Evolutionary conservation across 257 asterid genomes (phyloP), one percentile per base, ranked within the genome.

Genomic region (Asclepias syriaca): DNA sequence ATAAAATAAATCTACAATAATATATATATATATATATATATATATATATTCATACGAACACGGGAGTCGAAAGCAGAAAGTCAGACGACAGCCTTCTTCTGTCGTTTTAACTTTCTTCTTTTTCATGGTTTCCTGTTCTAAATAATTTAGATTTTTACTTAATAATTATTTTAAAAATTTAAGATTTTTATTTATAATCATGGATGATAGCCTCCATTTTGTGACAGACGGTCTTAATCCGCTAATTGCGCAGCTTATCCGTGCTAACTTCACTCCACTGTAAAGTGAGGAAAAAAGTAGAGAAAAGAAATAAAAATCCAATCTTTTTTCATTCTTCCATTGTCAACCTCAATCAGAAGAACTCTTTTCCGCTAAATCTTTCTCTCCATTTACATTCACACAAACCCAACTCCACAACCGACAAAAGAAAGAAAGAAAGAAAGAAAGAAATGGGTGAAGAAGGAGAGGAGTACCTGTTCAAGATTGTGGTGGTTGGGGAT

Each of bases 401-500:
- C n/a, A 57, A 19, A 46, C 9, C 4, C n/a, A n/a, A 50, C 37
- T 19, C 61, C 69, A 56, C 6, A 45, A 27, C 53, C 22, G 37
- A n/a, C 76, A 58, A 5, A 46, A 34, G 39, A 34, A 32, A 32
- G 37, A 32, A 40, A 6, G 46, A 40, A 40, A 40, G 32, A 8
- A 27, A 29, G 6, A 58, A 71, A 45, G 39, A 60, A 56, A 69
- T 72, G 75, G 87, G 74, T 54, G 96, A 84, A 76, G 90, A 67
- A 40, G 87, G 90, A 14, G 93, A 85, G 73, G 96, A 87, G 60
- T 90, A 90, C 70, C 71, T 90, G 73, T 90, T 90, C 85, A 90
- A 88, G 83, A 86, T 87, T 50, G 95, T 88, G 43, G 89, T 90
- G 43, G 88, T 90, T 6, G 96, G 96, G 14, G 96, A 90, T 57